Percentiles rank a stretch among this genome's conserved stretches.
phyloP scores from a whole-genome alignment of 345 rosid species.

The Angophora floribunda region DNA sequence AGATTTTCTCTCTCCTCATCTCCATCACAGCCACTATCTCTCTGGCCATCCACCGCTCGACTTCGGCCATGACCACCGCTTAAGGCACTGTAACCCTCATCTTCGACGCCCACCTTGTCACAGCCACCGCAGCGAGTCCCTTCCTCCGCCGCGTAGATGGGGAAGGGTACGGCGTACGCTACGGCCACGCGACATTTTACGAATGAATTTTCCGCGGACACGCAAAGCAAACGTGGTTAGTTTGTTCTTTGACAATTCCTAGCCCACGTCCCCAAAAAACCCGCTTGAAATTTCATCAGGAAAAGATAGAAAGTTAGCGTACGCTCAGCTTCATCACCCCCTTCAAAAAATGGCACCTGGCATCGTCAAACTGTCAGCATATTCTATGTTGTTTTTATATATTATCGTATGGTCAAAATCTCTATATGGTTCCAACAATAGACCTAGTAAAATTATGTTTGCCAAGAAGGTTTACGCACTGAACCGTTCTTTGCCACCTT shows the following conservation, averaged over 20 bases:
- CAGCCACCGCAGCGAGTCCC: too few species aligned
- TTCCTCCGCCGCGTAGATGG: too few species aligned
- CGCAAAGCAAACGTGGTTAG: background rate
- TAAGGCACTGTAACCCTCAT: too few species aligned
- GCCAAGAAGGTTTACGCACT: background rate
- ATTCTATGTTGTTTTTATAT: background rate
- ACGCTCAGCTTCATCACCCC: too few species aligned
- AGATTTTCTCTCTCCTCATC: too few species aligned
- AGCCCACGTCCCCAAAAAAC: background rate
- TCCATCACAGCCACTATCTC: too few species aligned
- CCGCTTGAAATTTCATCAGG: too few species aligned
- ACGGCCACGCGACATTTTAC: background rate
- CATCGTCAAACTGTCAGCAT: background rate
- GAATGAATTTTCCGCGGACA: background rate
- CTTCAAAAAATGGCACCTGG: background rate
- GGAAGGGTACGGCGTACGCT: background rate
- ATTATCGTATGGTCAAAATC: background rate
- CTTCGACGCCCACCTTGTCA: too few species aligned
- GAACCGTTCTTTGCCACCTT: background rate
- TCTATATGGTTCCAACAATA: background rate
- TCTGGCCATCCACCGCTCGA: too few species aligned
- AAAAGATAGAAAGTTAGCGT: too few species aligned
- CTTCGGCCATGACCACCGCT: too few species aligned
- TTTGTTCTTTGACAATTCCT: background rate
- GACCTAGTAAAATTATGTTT: background rate